These are phyloP conservation scores for Amanita rimosa DNA, from an alignment of 768 basidiomycete genomes.

Conservation along the genomic window DNA sequence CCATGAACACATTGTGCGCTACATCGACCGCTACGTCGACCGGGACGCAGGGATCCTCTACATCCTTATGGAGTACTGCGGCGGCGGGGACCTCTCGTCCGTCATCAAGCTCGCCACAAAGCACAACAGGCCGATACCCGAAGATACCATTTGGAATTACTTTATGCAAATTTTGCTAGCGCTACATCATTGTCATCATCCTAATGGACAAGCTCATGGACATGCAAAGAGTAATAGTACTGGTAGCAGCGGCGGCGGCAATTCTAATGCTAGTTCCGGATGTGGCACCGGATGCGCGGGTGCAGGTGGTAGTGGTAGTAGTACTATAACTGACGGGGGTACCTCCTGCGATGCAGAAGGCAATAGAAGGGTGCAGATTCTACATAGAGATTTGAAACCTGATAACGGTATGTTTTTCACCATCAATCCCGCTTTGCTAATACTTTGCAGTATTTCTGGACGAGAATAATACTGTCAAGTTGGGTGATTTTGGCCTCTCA, in stretches of 20 bases:
- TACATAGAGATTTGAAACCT: conserved; percentile 95
- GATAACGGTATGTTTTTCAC: conserved; percentile 66
- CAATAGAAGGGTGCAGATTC: conserved; percentile 59
- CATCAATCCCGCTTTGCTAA: too few species aligned
- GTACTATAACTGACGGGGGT: conserved; percentile 7
- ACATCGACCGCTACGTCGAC: conserved; percentile 89
- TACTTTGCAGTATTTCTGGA: conserved; percentile 75
- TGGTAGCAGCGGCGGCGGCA: neutral
- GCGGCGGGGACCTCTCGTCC: conserved; percentile 86
- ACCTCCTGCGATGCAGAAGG: conserved; percentile 24
- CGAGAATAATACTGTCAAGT: conserved; percentile 74
- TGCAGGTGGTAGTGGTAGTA: neutral
- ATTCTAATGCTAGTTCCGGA: conserved; percentile 27
- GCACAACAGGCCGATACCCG: conserved; percentile 63
- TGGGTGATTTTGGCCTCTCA: conserved; percentile 94
- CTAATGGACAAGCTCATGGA: conserved; percentile 26
- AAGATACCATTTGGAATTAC: conserved; percentile 93
- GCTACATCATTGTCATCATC: conserved; percentile 88
- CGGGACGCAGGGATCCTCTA: conserved; percentile 83
- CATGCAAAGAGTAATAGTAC: conserved; percentile 36
- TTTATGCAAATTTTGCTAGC: conserved; percentile 90
- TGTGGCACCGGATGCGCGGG: conserved; percentile 23
- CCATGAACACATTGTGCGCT: conserved; percentile 94
- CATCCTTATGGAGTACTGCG: conserved; percentile 99
- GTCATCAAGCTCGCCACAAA: conserved; percentile 74